These are phyloP conservation scores for Misopates orontium DNA, from an alignment of 257 asterid genomes.

Conservation along the genomic window DNA sequence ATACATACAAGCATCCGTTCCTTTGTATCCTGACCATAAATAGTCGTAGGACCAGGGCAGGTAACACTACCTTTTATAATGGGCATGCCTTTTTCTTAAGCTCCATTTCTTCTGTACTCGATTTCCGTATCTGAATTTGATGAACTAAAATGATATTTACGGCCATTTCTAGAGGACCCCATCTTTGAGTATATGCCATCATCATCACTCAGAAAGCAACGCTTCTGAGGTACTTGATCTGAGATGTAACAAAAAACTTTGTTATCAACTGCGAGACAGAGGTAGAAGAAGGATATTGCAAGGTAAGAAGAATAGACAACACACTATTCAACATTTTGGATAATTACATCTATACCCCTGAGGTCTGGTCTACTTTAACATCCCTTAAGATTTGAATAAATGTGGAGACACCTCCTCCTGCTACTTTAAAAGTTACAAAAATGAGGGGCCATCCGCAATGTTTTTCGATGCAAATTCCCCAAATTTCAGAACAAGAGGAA, in stretches of 20 bases:
- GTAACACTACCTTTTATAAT: conserved; percentile 31
- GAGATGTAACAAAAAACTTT: conserved; percentile 25
- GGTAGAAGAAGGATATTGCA: too few species aligned
- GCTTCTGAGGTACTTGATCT: conserved; percentile 47
- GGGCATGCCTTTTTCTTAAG: conserved; percentile 40
- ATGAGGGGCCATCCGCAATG: too few species aligned
- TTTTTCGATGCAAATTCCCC: too few species aligned
- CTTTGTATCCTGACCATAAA: conserved; percentile 15
- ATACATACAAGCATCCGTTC: conserved; percentile 28
- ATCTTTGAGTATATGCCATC: conserved; percentile 47
- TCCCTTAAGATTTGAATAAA: too few species aligned
- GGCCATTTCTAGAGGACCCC: conserved; percentile 40
- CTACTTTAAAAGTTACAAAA: too few species aligned
- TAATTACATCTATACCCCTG: too few species aligned
- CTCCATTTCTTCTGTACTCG: conserved; percentile 69
- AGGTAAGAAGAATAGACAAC: neutral
- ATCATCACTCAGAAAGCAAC: conserved; percentile 46
- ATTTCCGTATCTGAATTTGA: conserved; percentile 69
- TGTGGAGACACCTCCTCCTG: too few species aligned
- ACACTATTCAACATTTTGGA: neutral
- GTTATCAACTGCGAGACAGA: neutral
- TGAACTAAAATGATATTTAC: conserved; percentile 51
- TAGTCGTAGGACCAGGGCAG: conserved; percentile 31
- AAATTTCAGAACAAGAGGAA: too few species aligned
- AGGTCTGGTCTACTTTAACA: too few species aligned